A percentile compares a stretch with the other conserved stretches of the same genome.
These are phyloP conservation scores for Tetrahymena thermophila DNA, from an alignment of 73 alveolate genomes.

Conservation along the genomic window DNA sequence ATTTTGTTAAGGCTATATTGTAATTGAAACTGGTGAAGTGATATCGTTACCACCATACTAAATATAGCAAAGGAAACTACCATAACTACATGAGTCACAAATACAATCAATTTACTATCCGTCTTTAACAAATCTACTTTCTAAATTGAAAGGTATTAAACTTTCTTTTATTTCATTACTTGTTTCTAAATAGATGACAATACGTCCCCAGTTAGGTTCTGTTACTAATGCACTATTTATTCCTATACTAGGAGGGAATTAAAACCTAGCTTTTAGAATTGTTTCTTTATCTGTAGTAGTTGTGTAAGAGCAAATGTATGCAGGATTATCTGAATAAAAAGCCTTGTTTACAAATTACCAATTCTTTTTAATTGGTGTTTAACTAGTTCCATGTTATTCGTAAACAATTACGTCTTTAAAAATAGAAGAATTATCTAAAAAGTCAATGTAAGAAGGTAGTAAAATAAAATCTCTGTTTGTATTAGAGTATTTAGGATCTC, in stretches of 20 bases:
- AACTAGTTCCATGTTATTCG: not conserved
- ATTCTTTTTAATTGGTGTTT: not conserved
- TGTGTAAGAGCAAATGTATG: not conserved
- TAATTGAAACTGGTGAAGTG: slow-evolving; percentile 19
- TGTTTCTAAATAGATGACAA: not conserved
- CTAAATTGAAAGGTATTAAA: not conserved
- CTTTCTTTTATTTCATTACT: not conserved
- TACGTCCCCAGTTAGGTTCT: not conserved
- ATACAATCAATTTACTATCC: slow-evolving; percentile 24
- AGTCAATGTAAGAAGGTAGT: not conserved
- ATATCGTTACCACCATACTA: slow-evolving; percentile 15
- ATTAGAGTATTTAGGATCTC: not conserved
- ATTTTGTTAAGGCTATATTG: slow-evolving; percentile 16
- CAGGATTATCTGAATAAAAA: not conserved
- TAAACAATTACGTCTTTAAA: not conserved
- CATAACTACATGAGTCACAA: slow-evolving; percentile 7
- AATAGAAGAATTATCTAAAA: not conserved
- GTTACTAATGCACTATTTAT: not conserved
- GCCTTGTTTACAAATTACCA: not conserved
- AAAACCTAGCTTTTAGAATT: not conserved
- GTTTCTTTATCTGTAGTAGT: not conserved
- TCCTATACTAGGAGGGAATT: not conserved
- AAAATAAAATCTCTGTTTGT: not conserved
- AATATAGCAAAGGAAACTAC: not conserved
- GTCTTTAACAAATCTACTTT: not conserved